Conservation (phyloP, 805 yeast genomes). For the Teunomyces barrocoloradensis region DNA sequence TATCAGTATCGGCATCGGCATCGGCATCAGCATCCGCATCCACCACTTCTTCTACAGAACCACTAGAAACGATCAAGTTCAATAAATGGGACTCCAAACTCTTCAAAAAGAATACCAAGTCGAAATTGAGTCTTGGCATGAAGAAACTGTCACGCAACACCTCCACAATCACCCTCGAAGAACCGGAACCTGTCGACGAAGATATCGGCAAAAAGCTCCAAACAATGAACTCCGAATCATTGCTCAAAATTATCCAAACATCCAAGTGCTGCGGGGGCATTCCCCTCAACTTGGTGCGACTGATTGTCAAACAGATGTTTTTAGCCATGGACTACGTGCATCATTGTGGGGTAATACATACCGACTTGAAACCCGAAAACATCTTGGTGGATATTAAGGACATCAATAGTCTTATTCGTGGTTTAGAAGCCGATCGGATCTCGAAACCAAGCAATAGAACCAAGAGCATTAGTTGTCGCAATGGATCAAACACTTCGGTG, state of each 20-base stretch:
- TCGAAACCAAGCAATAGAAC: constrained; percentile 11
- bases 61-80: constrained; percentile 10
- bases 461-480: constrained; percentile 6
- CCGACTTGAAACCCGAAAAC: constrained; percentile 45
- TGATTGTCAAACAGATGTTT: constrained; percentile 54
- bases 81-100: constrained; percentile 18
- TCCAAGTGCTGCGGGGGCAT: constrained; percentile 50
- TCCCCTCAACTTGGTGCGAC: constrained; percentile 53
- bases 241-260: constrained; percentile 31
- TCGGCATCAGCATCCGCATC: neutral
- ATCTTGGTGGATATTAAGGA: constrained; percentile 50
- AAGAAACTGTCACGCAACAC: neutral
- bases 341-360: constrained; percentile 59
- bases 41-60: neutral
- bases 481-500: constrained; percentile 7
- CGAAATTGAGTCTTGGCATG: constrained; percentile 22
- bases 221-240: constrained; percentile 16
- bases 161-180: neutral
- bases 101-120: constrained; percentile 17
- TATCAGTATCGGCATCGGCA: neutral
- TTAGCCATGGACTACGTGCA: constrained; percentile 58
- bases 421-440: constrained; percentile 32
- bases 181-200: neutral
- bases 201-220: constrained; percentile 10
- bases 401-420: constrained; percentile 48